Conservation (phyloP, 176 grass and related monocot genomes). For the Sorghum bicolor region Sorghum_bicolor_NCBIv3 NC_012875.2:58793501-58794000, state of each 20-base stretch:
- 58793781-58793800: neutral
- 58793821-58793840: neutral
- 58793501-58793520: neutral
- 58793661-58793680: neutral
- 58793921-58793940: too few species aligned
- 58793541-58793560: neutral
- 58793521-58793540: neutral
- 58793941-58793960: too few species aligned
- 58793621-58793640: neutral
- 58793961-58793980: too few species aligned
- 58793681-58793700: neutral
- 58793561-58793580: neutral
- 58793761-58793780: neutral
- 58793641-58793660: neutral
- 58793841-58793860: too few species aligned
- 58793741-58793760: neutral
- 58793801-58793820: neutral
- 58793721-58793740: neutral
- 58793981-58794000: neutral
- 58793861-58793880: too few species aligned
- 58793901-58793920: too few species aligned
- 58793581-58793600: neutral
- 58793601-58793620: neutral
- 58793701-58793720: neutral
- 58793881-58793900: too few species aligned